These are phyloP conservation scores for Zelopaecilomyces penicillatus DNA, from an alignment of 2,329 filamentous ascomycete genomes.

Conservation along the genomic window DNA sequence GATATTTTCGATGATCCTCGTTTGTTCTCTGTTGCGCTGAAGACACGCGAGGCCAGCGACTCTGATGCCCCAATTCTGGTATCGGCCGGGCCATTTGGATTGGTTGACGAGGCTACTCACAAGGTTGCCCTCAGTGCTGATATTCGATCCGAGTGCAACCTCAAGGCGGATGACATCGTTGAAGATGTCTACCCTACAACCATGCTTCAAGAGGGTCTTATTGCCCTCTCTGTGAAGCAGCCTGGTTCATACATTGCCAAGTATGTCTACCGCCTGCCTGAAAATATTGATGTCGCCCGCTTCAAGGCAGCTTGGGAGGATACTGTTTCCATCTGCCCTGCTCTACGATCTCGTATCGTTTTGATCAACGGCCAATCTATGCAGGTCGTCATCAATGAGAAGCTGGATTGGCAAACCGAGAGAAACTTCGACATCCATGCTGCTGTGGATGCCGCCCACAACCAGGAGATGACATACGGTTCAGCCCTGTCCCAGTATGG, in stretches of 20 bases:
- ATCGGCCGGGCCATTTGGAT: not conserved
- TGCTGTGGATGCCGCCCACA: not conserved
- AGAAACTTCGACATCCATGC: not conserved
- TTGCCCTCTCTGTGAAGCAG: slow-evolving; percentile 20
- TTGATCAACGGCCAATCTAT: not conserved
- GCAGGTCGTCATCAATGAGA: not conserved
- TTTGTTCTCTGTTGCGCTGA: slow-evolving; percentile 2
- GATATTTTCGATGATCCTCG: slow-evolving; percentile 14
- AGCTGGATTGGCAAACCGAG: not conserved
- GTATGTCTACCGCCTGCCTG: slow-evolving; percentile 13
- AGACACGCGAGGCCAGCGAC: not conserved
- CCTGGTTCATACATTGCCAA: slow-evolving; percentile 24
- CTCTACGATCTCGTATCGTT: not conserved
- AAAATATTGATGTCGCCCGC: slow-evolving; percentile 10
- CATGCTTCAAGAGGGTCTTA: slow-evolving; percentile 11
- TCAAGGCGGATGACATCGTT: not conserved
- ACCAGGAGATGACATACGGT: slow-evolving; percentile 1
- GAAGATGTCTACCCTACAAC: slow-evolving; percentile 11
- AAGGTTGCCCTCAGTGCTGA: not conserved
- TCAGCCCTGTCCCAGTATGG: slow-evolving; percentile 2
- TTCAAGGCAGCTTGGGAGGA: slow-evolving; percentile 19
- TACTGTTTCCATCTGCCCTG: not conserved
- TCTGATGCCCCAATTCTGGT: not conserved
- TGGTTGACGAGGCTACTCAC: not conserved
- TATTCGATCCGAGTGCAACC: not conserved